phyloP scores from a whole-genome alignment of 1,139 yeast species.

The Saccharomyces hybrid region DNA sequence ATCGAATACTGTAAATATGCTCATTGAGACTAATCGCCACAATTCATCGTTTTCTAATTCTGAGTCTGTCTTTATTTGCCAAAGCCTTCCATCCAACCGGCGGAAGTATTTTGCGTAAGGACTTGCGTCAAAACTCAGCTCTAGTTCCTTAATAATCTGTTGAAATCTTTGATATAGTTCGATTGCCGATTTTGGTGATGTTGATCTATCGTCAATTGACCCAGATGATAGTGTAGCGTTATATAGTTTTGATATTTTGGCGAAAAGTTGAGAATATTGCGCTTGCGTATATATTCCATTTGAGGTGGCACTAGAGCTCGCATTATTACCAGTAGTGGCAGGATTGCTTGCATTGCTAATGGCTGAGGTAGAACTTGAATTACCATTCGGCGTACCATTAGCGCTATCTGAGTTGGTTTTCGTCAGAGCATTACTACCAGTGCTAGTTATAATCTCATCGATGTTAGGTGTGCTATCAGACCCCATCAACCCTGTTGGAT shows the following conservation, averaged over 20 bases:
- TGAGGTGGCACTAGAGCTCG: constrained; percentile 5
- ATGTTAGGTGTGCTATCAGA: constrained; percentile 6
- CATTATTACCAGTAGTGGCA: neutral
- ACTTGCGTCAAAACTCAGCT: constrained; percentile 25
- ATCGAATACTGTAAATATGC: constrained; percentile 25
- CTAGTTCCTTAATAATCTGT: constrained; percentile 28
- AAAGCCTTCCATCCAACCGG: constrained; percentile 21
- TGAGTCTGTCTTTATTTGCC: constrained; percentile 27
- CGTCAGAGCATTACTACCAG: constrained; percentile 1
- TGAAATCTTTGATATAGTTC: constrained; percentile 30
- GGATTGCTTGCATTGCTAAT: constrained; percentile 7
- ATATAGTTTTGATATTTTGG: constrained; percentile 25
- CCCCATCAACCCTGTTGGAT: neutral
- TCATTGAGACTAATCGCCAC: constrained; percentile 26
- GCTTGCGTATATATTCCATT: constrained; percentile 8
- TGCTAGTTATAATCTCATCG: neutral
- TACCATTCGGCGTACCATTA: constrained; percentile 12
- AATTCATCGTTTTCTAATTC: constrained; percentile 24
- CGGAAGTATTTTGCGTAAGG: constrained; percentile 30
- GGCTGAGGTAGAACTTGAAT: neutral
- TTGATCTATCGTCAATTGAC: constrained; percentile 23
- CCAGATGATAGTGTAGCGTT: constrained; percentile 22
- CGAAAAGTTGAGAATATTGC: constrained; percentile 19
- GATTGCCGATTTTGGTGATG: constrained; percentile 29
- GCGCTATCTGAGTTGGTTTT: neutral